These are phyloP conservation scores for Cyberlindnera suaveolens DNA, from an alignment of 805 yeast species.

Conservation along the genomic window DNA sequence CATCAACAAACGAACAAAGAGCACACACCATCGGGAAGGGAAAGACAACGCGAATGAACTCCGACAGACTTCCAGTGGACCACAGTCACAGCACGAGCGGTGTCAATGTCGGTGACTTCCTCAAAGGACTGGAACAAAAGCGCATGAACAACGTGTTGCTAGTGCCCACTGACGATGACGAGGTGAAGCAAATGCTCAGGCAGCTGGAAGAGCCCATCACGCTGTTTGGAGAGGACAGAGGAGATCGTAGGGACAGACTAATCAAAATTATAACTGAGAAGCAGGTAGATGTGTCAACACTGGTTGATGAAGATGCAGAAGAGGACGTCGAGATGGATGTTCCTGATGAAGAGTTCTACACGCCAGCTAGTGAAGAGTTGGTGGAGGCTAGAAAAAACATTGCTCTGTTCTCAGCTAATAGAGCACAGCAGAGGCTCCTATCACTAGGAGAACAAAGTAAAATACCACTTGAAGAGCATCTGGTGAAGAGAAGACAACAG, in stretches of 20 bases:
- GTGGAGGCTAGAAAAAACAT: constrained; percentile 45
- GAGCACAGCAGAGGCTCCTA: constrained; percentile 37
- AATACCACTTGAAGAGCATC: constrained; percentile 34
- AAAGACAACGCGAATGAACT: constrained; percentile 2
- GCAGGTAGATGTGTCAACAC: constrained; percentile 18
- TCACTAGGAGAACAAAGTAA: constrained; percentile 26
- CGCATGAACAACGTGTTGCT: constrained; percentile 21
- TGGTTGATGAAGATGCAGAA: constrained; percentile 9
- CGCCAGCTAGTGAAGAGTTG: constrained; percentile 63
- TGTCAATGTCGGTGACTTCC: constrained; percentile 22
- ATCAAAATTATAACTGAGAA: constrained; percentile 35
- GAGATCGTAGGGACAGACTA: constrained; percentile 56
- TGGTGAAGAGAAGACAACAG: constrained; percentile 41
- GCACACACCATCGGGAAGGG: neutral
- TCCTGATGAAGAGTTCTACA: constrained; percentile 76
- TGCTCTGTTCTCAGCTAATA: constrained; percentile 43
- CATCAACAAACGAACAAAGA: neutral
- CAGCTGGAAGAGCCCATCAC: constrained; percentile 51
- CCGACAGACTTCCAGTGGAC: constrained; percentile 23
- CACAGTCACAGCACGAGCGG: constrained; percentile 18
- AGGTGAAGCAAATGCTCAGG: constrained; percentile 46
- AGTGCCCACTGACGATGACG: constrained; percentile 63
- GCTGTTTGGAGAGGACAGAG: constrained; percentile 51
- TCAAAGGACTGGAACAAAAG: constrained; percentile 24
- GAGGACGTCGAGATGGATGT: constrained; percentile 26